These are phyloP conservation scores for Gossypium stocksii DNA, from an alignment of 345 rosid species.

Conservation along the genomic window DNA sequence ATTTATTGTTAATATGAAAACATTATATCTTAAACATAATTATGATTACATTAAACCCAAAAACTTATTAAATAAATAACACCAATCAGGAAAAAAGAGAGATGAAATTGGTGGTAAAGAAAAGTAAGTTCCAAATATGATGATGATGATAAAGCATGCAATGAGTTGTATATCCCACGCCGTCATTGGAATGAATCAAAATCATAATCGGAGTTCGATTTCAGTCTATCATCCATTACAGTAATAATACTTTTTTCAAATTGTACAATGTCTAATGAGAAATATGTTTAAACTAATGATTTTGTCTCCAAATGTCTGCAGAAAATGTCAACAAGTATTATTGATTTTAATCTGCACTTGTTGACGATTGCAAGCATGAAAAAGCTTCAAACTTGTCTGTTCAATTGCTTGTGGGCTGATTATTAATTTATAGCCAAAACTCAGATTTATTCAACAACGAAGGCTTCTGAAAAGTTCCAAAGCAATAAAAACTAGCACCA, in stretches of 20 bases:
- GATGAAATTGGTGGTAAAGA: neutral
- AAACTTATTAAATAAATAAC: too few species aligned
- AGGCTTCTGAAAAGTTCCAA: neutral
- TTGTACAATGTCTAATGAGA: too few species aligned
- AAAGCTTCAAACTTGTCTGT: neutral
- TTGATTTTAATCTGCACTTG: neutral
- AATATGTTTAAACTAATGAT: too few species aligned
- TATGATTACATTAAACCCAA: too few species aligned
- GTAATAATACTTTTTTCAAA: too few species aligned
- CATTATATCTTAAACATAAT: too few species aligned
- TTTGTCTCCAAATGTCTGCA: neutral
- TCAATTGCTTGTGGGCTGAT: neutral
- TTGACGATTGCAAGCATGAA: neutral
- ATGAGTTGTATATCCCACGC: neutral
- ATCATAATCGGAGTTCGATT: neutral
- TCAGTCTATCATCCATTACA: neutral
- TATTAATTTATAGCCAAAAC: neutral
- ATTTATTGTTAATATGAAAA: too few species aligned
- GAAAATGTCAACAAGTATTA: neutral
- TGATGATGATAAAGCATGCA: neutral
- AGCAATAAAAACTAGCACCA: neutral
- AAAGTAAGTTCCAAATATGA: constrained; percentile 3
- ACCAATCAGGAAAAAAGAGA: too few species aligned
- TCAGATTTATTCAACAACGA: neutral
- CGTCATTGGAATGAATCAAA: neutral